Conservation (phyloP, 257 asterid species). For the Gentiana macrophylla region DNA sequence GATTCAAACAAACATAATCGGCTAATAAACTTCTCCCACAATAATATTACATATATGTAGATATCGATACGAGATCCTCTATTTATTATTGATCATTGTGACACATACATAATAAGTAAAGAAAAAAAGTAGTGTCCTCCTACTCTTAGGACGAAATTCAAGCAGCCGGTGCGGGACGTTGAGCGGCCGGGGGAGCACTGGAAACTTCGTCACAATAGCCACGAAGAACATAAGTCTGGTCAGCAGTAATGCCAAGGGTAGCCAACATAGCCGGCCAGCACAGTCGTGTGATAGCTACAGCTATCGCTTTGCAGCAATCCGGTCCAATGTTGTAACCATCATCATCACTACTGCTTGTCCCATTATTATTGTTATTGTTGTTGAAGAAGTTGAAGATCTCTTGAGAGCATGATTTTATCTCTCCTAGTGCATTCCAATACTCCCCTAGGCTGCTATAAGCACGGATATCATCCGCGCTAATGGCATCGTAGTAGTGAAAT, state of each 20-base stretch:
- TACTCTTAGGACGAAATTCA: no score
- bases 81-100: no score
- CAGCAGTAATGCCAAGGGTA: slow-evolving; percentile 26
- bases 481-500: background rate
- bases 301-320: slow-evolving; percentile 32
- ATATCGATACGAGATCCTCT: no score
- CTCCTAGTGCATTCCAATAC: slow-evolving; percentile 27
- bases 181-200: background rate
- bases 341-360: slow-evolving; percentile 5
- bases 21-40: no score
- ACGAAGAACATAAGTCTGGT: slow-evolving; percentile 22
- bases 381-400: slow-evolving; percentile 28
- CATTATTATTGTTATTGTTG: background rate
- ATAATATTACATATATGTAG: no score
- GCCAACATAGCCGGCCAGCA: slow-evolving; percentile 41
- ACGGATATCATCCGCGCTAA: background rate
- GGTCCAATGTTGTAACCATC: slow-evolving; percentile 3
- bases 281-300: slow-evolving; percentile 22
- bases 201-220: slow-evolving; percentile 35
- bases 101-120: no score
- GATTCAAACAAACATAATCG: no score
- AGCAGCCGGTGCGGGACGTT: background rate
- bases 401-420: slow-evolving; percentile 32
- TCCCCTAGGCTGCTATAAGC: slow-evolving; percentile 6
- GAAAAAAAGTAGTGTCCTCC: no score